A percentile compares a stretch with the other conserved stretches of the same genome.
Evolutionary conservation across 1,284 basidiomycete genomes (phyloP).

Genomic region (Fomitopsis pinicola): DNA sequence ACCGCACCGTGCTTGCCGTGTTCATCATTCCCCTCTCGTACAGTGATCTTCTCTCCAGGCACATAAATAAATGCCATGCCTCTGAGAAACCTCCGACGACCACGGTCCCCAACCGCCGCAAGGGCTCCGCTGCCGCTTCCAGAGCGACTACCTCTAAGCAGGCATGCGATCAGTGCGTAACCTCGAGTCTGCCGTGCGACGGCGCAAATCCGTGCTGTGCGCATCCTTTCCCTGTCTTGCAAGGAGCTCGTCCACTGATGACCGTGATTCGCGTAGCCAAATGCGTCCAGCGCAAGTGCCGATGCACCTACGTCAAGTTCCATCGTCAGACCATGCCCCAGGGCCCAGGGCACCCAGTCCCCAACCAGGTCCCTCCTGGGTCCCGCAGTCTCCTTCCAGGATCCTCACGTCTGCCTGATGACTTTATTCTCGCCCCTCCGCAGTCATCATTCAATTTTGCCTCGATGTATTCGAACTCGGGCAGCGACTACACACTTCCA

Average conservation of each 20-base stretch:
- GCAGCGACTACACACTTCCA: conserved; percentile 15
- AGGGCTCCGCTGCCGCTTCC: conserved; percentile 57
- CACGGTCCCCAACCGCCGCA: conserved; percentile 41
- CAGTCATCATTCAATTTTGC: conserved; percentile 18
- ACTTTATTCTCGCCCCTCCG: conserved; percentile 24
- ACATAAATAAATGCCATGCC: conserved; percentile 87
- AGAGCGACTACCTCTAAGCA: conserved; percentile 75
- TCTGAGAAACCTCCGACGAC: conserved; percentile 57
- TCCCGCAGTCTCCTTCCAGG: conserved; percentile 19
- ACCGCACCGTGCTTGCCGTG: conserved; percentile 3
- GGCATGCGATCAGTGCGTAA: conserved; percentile 85
- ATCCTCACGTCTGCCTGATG: conserved; percentile 27
- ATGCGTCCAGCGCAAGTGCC: conserved; percentile 69
- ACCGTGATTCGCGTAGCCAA: conserved; percentile 50
- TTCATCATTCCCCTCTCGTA: background rate
- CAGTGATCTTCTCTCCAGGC: conserved; percentile 83
- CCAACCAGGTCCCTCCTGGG: conserved; percentile 16
- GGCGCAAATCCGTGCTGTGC: conserved; percentile 75
- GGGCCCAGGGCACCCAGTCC: conserved; percentile 57
- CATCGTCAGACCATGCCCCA: conserved; percentile 76
- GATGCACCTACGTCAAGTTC: conserved; percentile 84
- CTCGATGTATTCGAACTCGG: conserved; percentile 14
- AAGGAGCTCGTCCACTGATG: background rate
- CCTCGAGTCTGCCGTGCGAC: conserved; percentile 76
- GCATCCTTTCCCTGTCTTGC: conserved; percentile 29